Percentiles rank a stretch among this genome's conserved stretches.
Conservation (phyloP, 208 protist species). For the Zelonia costaricensis region DNA sequence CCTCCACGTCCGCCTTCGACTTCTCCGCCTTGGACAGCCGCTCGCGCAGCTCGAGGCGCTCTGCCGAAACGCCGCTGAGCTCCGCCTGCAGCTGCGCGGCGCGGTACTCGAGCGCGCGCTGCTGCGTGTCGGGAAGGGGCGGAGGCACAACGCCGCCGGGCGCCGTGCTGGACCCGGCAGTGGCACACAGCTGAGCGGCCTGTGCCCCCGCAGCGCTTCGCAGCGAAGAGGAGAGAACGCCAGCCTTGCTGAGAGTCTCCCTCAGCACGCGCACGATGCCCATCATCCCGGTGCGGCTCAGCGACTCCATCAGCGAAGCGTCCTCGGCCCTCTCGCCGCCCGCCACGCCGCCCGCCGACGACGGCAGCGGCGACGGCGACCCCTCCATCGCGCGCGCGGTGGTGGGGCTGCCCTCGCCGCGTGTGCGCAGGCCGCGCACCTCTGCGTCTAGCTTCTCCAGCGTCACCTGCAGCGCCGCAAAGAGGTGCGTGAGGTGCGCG, state of each 20-base stretch:
- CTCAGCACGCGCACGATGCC: conserved; percentile 20
- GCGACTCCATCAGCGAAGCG: conserved; percentile 6
- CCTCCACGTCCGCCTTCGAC: conserved; percentile 16
- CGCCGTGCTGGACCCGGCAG: background rate
- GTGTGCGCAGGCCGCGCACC: background rate
- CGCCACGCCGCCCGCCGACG: background rate
- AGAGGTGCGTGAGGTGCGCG: conserved; percentile 2
- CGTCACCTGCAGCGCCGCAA: conserved; percentile 4
- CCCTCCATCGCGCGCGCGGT: background rate
- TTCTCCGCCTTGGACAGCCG: conserved; percentile 25
- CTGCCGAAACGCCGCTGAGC: conserved; percentile 20
- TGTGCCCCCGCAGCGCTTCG: background rate
- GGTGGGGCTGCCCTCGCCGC: background rate
- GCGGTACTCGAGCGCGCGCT: conserved; percentile 7
- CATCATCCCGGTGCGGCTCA: conserved; percentile 33
- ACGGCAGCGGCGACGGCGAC: background rate
- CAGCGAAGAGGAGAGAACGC: conserved; percentile 13
- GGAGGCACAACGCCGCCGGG: background rate
- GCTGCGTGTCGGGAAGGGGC: conserved; percentile 15
- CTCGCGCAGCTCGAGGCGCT: conserved; percentile 25
- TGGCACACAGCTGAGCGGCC: conserved; percentile 15
- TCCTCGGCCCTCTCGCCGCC: background rate
- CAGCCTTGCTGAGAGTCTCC: conserved; percentile 24
- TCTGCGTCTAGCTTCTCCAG: conserved; percentile 3
- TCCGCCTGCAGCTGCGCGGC: conserved; percentile 20